Percentiles rank a stretch among this genome's conserved stretches.
Conservation (phyloP, 2,329 filamentous ascomycete genomes). For the Colletotrichum falcatum region DNA sequence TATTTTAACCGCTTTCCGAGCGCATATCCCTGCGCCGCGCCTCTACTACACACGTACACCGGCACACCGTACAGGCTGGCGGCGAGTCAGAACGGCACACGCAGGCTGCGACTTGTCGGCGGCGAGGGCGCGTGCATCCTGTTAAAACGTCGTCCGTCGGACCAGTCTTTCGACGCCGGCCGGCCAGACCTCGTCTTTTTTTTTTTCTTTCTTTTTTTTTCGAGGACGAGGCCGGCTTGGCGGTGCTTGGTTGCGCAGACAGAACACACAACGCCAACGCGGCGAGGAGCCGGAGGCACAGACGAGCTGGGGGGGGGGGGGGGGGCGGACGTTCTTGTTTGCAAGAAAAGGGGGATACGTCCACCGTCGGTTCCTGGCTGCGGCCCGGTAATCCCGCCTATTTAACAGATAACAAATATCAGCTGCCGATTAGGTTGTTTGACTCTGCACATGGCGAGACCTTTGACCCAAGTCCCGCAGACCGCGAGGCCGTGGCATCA, state of each 20-base stretch:
- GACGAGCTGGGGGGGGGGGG: no score
- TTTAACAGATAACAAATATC: no score
- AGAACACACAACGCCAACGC: background rate
- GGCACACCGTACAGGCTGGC: no score
- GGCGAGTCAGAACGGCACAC: constrained; percentile 1
- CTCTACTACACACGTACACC: no score
- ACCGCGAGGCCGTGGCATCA: background rate
- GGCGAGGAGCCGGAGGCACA: background rate
- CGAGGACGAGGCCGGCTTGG: background rate
- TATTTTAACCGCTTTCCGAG: background rate
- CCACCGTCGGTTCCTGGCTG: no score
- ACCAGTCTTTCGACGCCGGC: background rate
- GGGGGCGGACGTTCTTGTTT: no score
- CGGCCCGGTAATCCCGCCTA: no score
- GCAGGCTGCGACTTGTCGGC: background rate
- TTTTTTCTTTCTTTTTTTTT: no score
- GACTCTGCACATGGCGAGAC: no score
- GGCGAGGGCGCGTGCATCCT: background rate
- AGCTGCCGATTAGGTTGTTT: no score
- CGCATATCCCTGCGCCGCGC: constrained; percentile 1
- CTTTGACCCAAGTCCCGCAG: no score
- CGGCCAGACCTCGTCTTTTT: background rate
- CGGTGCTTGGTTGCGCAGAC: background rate
- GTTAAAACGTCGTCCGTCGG: background rate
- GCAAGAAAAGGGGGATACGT: no score